Base-by-base conservation (phyloP, 164 flowering plant genomes). In the Aristolochia contorta region DNA sequence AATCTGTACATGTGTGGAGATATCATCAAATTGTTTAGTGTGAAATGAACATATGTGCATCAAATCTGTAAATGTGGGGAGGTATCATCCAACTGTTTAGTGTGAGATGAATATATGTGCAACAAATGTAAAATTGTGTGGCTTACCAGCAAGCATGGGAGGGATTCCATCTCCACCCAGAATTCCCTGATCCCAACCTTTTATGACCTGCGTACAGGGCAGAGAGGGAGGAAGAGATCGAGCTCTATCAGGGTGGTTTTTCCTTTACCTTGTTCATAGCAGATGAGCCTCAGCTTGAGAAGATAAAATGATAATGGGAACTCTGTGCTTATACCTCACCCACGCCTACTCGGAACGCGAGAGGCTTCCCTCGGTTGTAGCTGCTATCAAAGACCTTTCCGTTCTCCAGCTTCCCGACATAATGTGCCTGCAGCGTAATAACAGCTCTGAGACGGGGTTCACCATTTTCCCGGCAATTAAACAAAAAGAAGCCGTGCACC, bases 181-280 rank as follows among this genome's bases (percentile, higher is more conserved):
- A 62, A 91, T 91, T 18, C 96, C 97, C 58, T 78, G 73, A 61
- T 91, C 97, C 93, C 97, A 91, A n/a, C 97, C 97, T 74, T 77
- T 83, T 48, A 91, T 91, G 18, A 90, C 97, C 95, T 90, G 63
- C 45, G 43, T 16, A 32, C 16, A 6, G 41, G 20, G 8, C 24
- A 47, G 16, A 12, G 55, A 56, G 20, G 57, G n/a, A 57, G 19
- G 21, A 30, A 10, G 12, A 57, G 24, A 18, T 27, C n/a, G n/a
- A 51, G 37, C 19, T 56, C 51, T 47, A 25, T 16, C 37, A 24
- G 41, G 22, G 20, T 47, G n/a, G n/a, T 4, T 49, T 16, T 20
- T 49, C 16, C 19, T 32, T 27, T 10, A 57, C n/a, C n/a, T 30
- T 12, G 4, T 3, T 41, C 0, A 0, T 6, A 18, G 20, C 59